Evolutionary conservation across 2,329 filamentous ascomycete species (phyloP).

Genomic region (Monosporascus sp.): DNA sequence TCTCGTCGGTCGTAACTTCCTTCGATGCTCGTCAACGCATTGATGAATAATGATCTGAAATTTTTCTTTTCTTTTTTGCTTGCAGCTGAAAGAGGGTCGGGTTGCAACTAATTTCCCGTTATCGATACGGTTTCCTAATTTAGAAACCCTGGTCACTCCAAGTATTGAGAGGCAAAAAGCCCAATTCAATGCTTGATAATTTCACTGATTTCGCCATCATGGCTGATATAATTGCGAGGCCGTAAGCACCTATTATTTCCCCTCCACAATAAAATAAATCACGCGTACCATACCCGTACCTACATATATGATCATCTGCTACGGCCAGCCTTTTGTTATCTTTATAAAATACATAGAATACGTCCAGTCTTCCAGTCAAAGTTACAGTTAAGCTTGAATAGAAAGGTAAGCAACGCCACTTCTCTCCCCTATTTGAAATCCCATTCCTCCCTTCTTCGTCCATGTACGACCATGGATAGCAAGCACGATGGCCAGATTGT

Average conservation of each 20-base stretch:
- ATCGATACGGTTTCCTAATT: constrained; percentile 1
- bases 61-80: background rate
- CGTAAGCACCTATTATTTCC: background rate
- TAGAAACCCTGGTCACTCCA: background rate
- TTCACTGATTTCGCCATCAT: background rate
- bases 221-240: background rate
- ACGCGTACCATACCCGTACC: background rate
- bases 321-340: background rate
- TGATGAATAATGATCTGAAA: background rate
- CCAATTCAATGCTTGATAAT: background rate
- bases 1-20: background rate
- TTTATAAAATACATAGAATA: background rate
- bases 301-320: background rate
- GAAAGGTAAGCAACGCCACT: background rate
- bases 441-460: background rate
- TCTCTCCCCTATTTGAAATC: background rate
- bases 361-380: no score
- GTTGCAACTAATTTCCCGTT: background rate
- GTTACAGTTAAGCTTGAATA: background rate
- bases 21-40: background rate
- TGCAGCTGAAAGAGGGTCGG: background rate
- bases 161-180: background rate
- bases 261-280: background rate
- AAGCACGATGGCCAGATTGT: background rate
- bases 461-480: background rate